A percentile compares a stretch with the other conserved stretches of the same genome.
Evolutionary conservation across 352 stramenopile genomes (phyloP).

Genomic region (Phytophthora pini): DNA sequence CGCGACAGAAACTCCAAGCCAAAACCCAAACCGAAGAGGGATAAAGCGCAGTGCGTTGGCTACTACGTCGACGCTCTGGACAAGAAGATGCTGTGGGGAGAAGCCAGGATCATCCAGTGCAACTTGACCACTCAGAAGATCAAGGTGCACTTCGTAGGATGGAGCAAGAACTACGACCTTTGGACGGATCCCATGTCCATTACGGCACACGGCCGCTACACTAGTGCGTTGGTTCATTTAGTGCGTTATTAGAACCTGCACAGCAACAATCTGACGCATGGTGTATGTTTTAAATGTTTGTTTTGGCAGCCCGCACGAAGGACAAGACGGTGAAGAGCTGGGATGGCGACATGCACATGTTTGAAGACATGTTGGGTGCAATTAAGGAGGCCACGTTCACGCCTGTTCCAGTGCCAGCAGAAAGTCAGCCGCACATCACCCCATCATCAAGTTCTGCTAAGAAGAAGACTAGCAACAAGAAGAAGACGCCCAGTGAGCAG

Average conservation of each 20-base stretch:
- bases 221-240: constrained; percentile 43
- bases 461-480: constrained; percentile 17
- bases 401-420: constrained; percentile 19
- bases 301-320: constrained; percentile 30
- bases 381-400: constrained; percentile 32
- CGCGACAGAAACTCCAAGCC: constrained; percentile 32
- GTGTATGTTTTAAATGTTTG: constrained; percentile 3
- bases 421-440: neutral
- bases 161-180: constrained; percentile 66
- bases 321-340: constrained; percentile 46
- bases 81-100: constrained; percentile 74
- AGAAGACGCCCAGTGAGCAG: constrained; percentile 12
- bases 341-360: constrained; percentile 63
- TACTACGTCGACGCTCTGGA: constrained; percentile 80
- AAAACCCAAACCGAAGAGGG: constrained; percentile 40
- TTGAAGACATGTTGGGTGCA: constrained; percentile 51
- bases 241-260: neutral
- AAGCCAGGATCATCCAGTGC: constrained; percentile 75
- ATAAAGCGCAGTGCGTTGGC: constrained; percentile 50
- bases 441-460: neutral
- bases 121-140: constrained; percentile 66
- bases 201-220: constrained; percentile 56
- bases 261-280: constrained; percentile 1
- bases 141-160: constrained; percentile 79
- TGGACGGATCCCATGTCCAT: constrained; percentile 81